Evolutionary conservation across 2,329 filamentous ascomycete species (phyloP), one percentile per base, ranked within the genome.

Genomic region (Dothideomycetes sp.): DNA sequence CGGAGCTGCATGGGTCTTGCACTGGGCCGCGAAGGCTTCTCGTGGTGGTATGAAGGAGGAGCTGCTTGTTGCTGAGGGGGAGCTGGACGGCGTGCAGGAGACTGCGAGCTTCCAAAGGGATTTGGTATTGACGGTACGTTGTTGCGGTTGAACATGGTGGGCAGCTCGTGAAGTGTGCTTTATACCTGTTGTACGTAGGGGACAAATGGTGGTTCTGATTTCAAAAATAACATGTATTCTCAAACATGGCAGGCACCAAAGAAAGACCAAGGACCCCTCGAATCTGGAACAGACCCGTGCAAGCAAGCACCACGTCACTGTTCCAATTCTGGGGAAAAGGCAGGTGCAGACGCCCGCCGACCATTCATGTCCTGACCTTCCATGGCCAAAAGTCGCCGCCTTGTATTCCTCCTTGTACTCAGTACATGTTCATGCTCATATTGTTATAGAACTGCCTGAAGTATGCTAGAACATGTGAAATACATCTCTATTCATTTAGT

Each of bases 141-240:
- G 53, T 68, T 67, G 47, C 73, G 69, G 55, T 74, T 76, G 55
- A 76, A 77, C 73, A 77, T 77, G 41, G 7, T 10, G 7, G 29
- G 13, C 16, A 13, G 7, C 11, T 20, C 9, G 19, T 17, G 10
- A 13, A 15, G 16, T 19, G 22, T 24, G 22, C 22, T 24, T 24
- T 23, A 29, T 12, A n/a, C n/a, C n/a, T n/a, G n/a, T n/a, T n/a
- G n/a, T n/a, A n/a, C n/a, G n/a, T n/a, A n/a, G n/a, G n/a, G n/a
- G n/a, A n/a, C n/a, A n/a, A n/a, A n/a, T n/a, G n/a, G n/a, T n/a
- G n/a, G n/a, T n/a, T n/a, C n/a, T n/a, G n/a, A n/a, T n/a, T n/a
- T n/a, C n/a, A n/a, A n/a, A n/a, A n/a, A n/a, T n/a, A n/a, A n/a
- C n/a, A n/a, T n/a, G n/a, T n/a, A n/a, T n/a, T n/a, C n/a, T n/a